phyloP scores from a whole-genome alignment of 176 grass and related monocot genomes.

The Carex littledalei region DNA sequence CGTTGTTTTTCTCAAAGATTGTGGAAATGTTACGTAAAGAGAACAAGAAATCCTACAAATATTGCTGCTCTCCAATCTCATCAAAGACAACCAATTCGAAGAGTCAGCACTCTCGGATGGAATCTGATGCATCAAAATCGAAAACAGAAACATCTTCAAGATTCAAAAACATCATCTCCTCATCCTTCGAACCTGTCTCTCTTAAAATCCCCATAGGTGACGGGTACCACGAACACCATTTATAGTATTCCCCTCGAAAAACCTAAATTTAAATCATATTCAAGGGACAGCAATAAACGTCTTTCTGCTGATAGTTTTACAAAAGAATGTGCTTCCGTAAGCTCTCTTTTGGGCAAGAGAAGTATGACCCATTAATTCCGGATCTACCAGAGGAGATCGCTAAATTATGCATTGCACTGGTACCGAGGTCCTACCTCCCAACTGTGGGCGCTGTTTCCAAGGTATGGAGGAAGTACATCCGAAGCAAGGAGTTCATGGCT shows the following conservation, averaged over 20 bases:
- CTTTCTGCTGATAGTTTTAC: conserved; percentile 22
- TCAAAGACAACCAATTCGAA: conserved; percentile 20
- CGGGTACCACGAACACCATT: conserved; percentile 48
- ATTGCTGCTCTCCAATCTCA: conserved; percentile 13
- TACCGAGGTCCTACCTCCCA: conserved; percentile 38
- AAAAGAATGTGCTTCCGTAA: conserved; percentile 31
- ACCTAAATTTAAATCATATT: conserved; percentile 14
- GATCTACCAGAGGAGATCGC: conserved; percentile 67
- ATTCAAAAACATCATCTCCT: conserved; percentile 33
- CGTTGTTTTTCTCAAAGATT: neutral
- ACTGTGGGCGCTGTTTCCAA: conserved; percentile 54
- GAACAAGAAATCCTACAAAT: conserved; percentile 14
- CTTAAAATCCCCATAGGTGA: conserved; percentile 54
- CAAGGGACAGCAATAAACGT: conserved; percentile 23
- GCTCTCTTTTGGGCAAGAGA: conserved; percentile 8
- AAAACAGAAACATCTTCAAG: conserved; percentile 32
- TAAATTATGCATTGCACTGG: conserved; percentile 50
- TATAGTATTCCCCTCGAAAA: conserved; percentile 12
- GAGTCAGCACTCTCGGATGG: conserved; percentile 36
- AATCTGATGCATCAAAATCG: conserved; percentile 40
- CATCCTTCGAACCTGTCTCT: conserved; percentile 74
- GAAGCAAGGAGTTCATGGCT: conserved; percentile 46
- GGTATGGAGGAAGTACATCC: conserved; percentile 57
- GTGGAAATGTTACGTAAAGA: conserved; percentile 16
- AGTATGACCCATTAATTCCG: conserved; percentile 38